Base-by-base conservation (phyloP, 2,329 filamentous ascomycete species). In the Pseudogymnoascus sp. region DNA sequence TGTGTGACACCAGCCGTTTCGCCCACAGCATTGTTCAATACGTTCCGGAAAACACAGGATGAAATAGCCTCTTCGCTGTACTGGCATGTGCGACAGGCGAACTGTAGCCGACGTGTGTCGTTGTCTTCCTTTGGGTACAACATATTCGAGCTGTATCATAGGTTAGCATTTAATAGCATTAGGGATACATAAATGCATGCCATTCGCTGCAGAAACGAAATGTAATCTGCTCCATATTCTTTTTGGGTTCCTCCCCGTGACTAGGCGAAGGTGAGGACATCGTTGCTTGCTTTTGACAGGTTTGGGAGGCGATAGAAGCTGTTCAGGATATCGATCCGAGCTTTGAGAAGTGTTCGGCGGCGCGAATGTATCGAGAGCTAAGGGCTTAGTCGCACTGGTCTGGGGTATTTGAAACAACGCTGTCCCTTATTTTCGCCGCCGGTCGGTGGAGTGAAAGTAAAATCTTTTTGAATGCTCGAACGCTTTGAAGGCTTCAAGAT, bases 191-290 rank as follows among this genome's bases (percentile, higher is more conserved):
- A 40, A 41, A 40, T 60, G 69, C 78, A 71, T 77, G 89, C 88
- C 95, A 99, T 83, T 99, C 95, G 71, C 91, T 92, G 81, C 95
- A 99, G 83, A 99, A 99, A 73, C 91, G 89, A 78, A 98, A 99
- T 59, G 91, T 92, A 77, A 98, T 93, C 76, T 96, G 91, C 78
- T 93, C 87, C 68, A 81, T 79, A 69, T 80, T 80, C 71, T 81
- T 82, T 63, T 69, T 72, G 14, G 64, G 59, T 70, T 82, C 79
- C 64, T 72, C 75, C 60, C 73, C 72, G 62, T 74, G 73, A 53
- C 78, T 82, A 28, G 83, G 81, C 66, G 81, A 78, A 33, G 84
- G 84, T 10, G 84, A 82, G 28, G 85, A 81, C 85, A 88, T 87
- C 43, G 40, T 64, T 61, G 43, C 24, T 26, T 60, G 26, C 1